Evolutionary conservation across 768 basidiomycete species (phyloP).

Genomic region (Termitomyces sp.): DNA sequence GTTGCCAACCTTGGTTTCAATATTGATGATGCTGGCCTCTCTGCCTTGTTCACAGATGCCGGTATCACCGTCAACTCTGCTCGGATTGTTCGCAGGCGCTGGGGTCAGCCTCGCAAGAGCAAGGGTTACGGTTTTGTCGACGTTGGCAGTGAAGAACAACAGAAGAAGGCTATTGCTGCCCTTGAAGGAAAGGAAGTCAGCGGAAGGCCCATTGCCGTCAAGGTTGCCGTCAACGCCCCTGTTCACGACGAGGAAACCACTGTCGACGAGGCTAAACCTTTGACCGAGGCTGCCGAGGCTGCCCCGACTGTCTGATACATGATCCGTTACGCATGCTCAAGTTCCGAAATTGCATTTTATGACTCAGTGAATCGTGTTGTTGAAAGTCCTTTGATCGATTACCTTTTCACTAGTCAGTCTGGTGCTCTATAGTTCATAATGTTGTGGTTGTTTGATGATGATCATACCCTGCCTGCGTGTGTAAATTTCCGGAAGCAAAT

Average conservation of each 20-base stretch:
- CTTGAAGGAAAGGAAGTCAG: slow-evolving; percentile 86
- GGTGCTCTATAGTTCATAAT: slow-evolving; percentile 36
- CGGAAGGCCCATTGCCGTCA: slow-evolving; percentile 85
- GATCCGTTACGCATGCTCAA: slow-evolving; percentile 20
- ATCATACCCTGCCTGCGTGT: slow-evolving; percentile 3
- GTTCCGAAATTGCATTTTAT: slow-evolving; percentile 32
- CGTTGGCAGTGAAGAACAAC: slow-evolving; percentile 83
- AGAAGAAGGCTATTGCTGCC: slow-evolving; percentile 84
- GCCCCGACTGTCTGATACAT: slow-evolving; percentile 22
- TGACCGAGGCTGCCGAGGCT: slow-evolving; percentile 22
- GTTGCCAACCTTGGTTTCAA: slow-evolving; percentile 98
- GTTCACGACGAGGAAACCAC: slow-evolving; percentile 48
- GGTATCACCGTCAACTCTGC: slow-evolving; percentile 81
- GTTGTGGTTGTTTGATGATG: slow-evolving; percentile 18
- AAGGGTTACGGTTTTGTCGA: slow-evolving; percentile 99
- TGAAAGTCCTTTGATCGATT: slow-evolving; percentile 8
- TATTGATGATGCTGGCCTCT: slow-evolving; percentile 80
- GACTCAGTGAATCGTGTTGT: slow-evolving; percentile 16
- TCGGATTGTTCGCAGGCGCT: slow-evolving; percentile 83
- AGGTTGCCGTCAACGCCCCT: slow-evolving; percentile 88
- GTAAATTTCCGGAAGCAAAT: neutral
- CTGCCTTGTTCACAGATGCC: slow-evolving; percentile 80
- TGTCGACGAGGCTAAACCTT: slow-evolving; percentile 28
- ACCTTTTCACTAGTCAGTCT: slow-evolving; percentile 30
- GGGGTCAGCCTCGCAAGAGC: slow-evolving; percentile 80